These are phyloP conservation scores for Skeletonema grethae DNA, from an alignment of 108 stramenopile genomes.

Conservation along the genomic window DNA sequence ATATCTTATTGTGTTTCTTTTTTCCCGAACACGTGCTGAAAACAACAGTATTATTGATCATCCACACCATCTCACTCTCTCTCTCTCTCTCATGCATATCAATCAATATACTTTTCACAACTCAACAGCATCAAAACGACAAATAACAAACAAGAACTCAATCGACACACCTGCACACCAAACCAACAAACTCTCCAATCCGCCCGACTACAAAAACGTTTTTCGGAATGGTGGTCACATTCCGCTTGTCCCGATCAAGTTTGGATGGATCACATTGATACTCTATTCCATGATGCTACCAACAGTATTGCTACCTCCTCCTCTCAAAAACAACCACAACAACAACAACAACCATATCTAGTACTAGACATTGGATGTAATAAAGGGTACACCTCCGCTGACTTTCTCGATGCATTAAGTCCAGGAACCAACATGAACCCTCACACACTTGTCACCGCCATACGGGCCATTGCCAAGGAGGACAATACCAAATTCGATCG, in stretches of 20 bases:
- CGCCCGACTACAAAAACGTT: constrained; percentile 21
- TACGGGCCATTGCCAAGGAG: constrained; percentile 23
- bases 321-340: no score
- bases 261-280: constrained; percentile 30
- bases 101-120: no score
- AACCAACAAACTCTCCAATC: constrained; percentile 4
- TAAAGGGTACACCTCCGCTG: constrained; percentile 47
- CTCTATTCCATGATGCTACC: constrained; percentile 1
- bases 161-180: constrained; percentile 20
- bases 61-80: no score
- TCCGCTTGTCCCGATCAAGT: constrained; percentile 45
- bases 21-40: no score
- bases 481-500: constrained; percentile 30
- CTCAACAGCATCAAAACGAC: not conserved
- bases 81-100: no score
- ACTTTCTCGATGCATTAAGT: constrained; percentile 37
- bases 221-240: constrained; percentile 44
- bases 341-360: constrained; percentile 19
- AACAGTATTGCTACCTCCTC: not conserved
- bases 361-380: constrained; percentile 45
- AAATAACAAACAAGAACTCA: not conserved
- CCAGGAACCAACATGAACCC: constrained; percentile 40
- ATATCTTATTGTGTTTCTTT: no score
- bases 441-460: constrained; percentile 15
- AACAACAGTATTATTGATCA: no score